Conservation (phyloP, 352 stramenopile species). For the Pythium dissimile region DNA sequence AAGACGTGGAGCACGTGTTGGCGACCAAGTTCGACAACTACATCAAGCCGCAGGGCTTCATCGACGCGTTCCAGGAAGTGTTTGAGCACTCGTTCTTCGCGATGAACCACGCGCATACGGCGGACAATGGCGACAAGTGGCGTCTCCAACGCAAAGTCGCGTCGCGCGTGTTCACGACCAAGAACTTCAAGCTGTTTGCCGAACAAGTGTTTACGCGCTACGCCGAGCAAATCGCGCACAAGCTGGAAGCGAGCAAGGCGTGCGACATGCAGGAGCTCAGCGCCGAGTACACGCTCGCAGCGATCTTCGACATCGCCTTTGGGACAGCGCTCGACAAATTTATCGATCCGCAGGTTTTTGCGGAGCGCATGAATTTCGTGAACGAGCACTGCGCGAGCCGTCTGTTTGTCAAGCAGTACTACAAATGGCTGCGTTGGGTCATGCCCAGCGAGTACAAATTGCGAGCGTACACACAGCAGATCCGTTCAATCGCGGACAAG, state of each 20-base stretch:
- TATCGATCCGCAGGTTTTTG: slow-evolving; percentile 31
- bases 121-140: slow-evolving; percentile 59
- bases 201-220: slow-evolving; percentile 51
- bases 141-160: slow-evolving; percentile 74
- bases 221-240: slow-evolving; percentile 16
- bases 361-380: slow-evolving; percentile 46
- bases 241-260: slow-evolving; percentile 1
- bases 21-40: slow-evolving; percentile 68
- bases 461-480: slow-evolving; percentile 93
- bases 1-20: slow-evolving; percentile 65
- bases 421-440: slow-evolving; percentile 48
- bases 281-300: slow-evolving; percentile 45
- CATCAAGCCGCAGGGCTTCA: slow-evolving; percentile 65
- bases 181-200: slow-evolving; percentile 45
- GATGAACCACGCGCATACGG: slow-evolving; percentile 56
- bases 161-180: slow-evolving; percentile 84
- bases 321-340: slow-evolving; percentile 34
- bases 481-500: slow-evolving; percentile 46
- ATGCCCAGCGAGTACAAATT: slow-evolving; percentile 80
- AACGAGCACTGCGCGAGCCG: slow-evolving; percentile 53
- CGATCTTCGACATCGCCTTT: slow-evolving; percentile 64
- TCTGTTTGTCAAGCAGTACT: slow-evolving; percentile 65
- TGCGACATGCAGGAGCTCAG: slow-evolving; percentile 57
- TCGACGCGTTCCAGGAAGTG: slow-evolving; percentile 60
- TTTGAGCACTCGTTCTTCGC: slow-evolving; percentile 75